phyloP scores from a whole-genome alignment of 805 yeast genomes.

The Candida succiphila region DNA sequence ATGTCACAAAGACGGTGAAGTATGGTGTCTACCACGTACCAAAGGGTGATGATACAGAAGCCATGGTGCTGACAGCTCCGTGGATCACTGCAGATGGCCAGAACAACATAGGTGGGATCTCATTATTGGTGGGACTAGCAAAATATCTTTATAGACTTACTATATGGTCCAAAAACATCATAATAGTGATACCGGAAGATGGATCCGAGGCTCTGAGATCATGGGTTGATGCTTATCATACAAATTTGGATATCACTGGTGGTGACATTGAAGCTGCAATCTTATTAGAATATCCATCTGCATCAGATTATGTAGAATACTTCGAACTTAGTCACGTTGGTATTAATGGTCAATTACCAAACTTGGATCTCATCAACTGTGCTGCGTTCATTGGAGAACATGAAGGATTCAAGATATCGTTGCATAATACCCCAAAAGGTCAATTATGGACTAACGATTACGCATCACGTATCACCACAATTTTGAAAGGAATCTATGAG shows the following conservation, averaged over 20 bases:
- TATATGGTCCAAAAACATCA: conserved; percentile 91
- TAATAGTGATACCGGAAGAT: conserved; percentile 73
- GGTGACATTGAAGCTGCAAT: conserved; percentile 91
- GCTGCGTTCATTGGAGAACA: conserved; percentile 66
- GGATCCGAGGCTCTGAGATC: conserved; percentile 57
- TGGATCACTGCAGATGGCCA: conserved; percentile 63
- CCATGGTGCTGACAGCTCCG: conserved; percentile 84
- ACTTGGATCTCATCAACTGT: conserved; percentile 78
- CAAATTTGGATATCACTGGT: conserved; percentile 74
- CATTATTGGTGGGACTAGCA: conserved; percentile 63
- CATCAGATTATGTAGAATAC: conserved; percentile 57
- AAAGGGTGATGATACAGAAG: conserved; percentile 92
- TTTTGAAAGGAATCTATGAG: conserved; percentile 56
- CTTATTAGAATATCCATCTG: conserved; percentile 64
- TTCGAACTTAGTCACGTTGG: conserved; percentile 79
- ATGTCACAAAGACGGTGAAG: conserved; percentile 20
- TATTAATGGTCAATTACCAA: conserved; percentile 91
- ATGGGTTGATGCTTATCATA: conserved; percentile 95
- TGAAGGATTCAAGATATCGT: conserved; percentile 60
- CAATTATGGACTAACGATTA: conserved; percentile 39
- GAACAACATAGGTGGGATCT: conserved; percentile 71
- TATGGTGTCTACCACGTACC: conserved; percentile 89
- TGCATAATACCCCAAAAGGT: conserved; percentile 48
- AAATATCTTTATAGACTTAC: conserved; percentile 79
- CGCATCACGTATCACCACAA: conserved; percentile 43